phyloP scores from a whole-genome alignment of 208 protist genomes.

The Phytomonas francai region DNA sequence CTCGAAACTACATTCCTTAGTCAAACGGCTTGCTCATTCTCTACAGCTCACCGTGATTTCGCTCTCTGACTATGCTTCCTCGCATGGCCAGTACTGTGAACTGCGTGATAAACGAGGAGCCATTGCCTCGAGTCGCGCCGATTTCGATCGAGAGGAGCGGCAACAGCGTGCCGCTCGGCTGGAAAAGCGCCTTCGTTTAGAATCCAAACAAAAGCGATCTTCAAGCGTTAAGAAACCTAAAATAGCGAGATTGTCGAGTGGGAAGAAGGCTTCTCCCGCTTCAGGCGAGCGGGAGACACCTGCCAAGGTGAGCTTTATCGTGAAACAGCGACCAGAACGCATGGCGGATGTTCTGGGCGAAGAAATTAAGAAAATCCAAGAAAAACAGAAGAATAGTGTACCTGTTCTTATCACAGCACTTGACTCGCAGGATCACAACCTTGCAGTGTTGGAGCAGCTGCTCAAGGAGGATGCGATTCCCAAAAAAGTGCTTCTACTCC shows the following conservation, averaged over 20 bases:
- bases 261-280: background rate
- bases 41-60: constrained; percentile 33
- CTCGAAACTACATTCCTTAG: constrained; percentile 6
- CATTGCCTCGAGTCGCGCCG: background rate
- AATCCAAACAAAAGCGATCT: background rate
- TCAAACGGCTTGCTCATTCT: constrained; percentile 18
- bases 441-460: background rate
- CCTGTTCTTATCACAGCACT: constrained; percentile 3
- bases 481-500: background rate
- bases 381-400: constrained; percentile 2
- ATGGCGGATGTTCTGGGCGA: background rate
- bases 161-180: background rate
- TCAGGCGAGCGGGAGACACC: background rate
- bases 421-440: background rate
- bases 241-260: background rate
- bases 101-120: constrained; percentile 9
- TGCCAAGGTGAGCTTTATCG: background rate
- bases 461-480: constrained; percentile 3
- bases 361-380: background rate
- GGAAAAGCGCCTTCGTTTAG: background rate
- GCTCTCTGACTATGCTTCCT: constrained; percentile 24
- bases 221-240: background rate
- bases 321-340: background rate
- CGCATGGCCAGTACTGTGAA: constrained; percentile 19
- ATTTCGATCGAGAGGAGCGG: background rate